A percentile compares a stretch with the other conserved stretches of the same genome.
These are phyloP conservation scores for Selaginella tamariscina DNA, from an alignment of 75 land plant species.

Conservation along the genomic window DNA sequence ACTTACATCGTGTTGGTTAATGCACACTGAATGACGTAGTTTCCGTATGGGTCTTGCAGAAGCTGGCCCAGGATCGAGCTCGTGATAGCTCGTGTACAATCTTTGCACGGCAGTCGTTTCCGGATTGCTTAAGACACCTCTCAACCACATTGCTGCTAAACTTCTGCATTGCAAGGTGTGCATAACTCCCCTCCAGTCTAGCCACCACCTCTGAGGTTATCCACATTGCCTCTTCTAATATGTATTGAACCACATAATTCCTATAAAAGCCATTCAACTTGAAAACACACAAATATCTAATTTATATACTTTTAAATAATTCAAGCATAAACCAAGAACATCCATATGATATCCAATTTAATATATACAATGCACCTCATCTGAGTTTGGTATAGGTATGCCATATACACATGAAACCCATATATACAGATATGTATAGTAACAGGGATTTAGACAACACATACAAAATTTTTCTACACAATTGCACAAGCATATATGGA, in stretches of 20 bases:
- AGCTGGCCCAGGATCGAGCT: constrained; percentile 21
- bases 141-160: constrained; percentile 31
- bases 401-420: neutral
- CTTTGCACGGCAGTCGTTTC: constrained; percentile 12
- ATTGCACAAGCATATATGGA: no score
- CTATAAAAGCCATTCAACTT: constrained; percentile 19
- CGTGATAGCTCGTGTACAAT: constrained; percentile 16
- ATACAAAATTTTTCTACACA: no score
- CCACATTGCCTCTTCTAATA: constrained; percentile 18
- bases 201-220: constrained; percentile 14
- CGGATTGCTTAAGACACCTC: constrained; percentile 18
- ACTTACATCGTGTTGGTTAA: neutral
- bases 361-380: neutral
- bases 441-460: no score
- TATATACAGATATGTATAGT: no score
- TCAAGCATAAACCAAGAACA: no score
- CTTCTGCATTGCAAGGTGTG: constrained; percentile 22
- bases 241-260: constrained; percentile 29
- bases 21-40: constrained; percentile 29
- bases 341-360: neutral
- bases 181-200: constrained; percentile 19
- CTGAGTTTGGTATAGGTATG: neutral
- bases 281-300: neutral
- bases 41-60: constrained; percentile 26
- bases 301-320: neutral